A percentile compares a stretch with the other conserved stretches of the same genome.
Conservation (phyloP, 78 protist species). For the Guillardia theta region DNA sequence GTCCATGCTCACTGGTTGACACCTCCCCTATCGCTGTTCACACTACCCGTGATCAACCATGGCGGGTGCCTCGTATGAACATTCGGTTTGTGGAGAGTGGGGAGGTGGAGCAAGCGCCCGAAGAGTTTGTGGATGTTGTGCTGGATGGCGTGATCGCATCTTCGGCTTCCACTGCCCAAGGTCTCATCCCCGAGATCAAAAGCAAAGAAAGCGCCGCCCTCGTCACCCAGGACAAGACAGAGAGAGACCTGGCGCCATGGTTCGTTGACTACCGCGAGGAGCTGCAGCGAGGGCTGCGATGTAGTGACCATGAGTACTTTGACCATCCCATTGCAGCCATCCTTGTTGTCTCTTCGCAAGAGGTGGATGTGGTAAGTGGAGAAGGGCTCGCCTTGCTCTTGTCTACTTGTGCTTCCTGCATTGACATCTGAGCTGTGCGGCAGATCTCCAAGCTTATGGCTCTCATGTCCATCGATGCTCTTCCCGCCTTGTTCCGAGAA, state of each 20-base stretch:
- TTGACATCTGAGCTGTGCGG: too few relatives aligned
- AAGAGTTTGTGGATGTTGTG: not conserved
- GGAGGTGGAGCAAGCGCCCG: not conserved
- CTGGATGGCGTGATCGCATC: not conserved
- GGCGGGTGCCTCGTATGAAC: not conserved
- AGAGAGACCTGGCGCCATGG: not conserved
- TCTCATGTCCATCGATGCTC: not conserved
- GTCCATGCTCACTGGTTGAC: not conserved
- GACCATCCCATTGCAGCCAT: not conserved
- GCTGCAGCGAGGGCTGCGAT: not conserved
- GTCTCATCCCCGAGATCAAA: not conserved
- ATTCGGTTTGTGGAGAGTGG: not conserved
- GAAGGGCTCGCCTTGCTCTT: too few relatives aligned
- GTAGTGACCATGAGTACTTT: not conserved
- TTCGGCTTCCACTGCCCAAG: not conserved
- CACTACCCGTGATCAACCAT: not conserved
- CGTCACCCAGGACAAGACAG: not conserved
- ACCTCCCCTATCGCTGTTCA: not conserved
- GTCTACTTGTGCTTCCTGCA: too few relatives aligned
- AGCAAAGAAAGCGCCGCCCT: not conserved
- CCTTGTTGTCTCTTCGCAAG: not conserved
- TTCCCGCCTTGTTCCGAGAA: not conserved
- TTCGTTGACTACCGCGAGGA: not conserved
- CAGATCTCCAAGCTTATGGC: not conserved
- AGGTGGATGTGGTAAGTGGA: not conserved